These are phyloP conservation scores for Dactylellina haptotyla DNA, from an alignment of 2,329 filamentous ascomycete species.

Conservation along the genomic window DNA sequence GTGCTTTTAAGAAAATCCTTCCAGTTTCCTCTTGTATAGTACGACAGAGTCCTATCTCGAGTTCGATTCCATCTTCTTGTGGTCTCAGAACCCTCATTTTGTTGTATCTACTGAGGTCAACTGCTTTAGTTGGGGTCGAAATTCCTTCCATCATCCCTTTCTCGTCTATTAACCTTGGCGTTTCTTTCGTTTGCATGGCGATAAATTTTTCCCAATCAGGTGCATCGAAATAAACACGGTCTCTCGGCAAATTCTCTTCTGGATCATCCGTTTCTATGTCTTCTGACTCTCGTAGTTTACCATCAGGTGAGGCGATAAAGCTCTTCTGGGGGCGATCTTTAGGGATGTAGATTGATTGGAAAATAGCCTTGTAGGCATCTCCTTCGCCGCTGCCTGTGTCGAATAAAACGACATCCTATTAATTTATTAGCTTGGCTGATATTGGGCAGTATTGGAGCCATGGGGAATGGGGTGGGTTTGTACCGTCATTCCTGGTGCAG, in stretches of 20 bases:
- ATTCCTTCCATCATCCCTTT: no score
- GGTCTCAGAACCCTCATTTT: conserved; percentile 23
- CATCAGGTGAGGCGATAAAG: background rate
- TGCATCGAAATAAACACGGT: background rate
- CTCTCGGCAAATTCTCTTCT: background rate
- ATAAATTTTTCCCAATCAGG: conserved; percentile 7
- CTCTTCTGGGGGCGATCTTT: background rate
- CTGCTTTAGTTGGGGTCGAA: background rate
- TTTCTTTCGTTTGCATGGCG: background rate
- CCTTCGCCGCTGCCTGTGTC: conserved; percentile 22
- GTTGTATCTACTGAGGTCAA: conserved; percentile 13
- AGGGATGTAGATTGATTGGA: conserved; percentile 7
- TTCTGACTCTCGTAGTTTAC: background rate
- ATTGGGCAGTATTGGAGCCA: background rate
- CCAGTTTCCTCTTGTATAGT: conserved; percentile 3
- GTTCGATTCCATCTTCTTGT: background rate
- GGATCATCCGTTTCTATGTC: background rate
- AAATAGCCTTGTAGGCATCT: conserved; percentile 14
- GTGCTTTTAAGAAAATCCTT: conserved; percentile 23
- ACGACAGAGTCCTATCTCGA: conserved; percentile 4
- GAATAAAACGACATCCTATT: conserved; percentile 36
- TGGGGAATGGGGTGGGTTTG: background rate
- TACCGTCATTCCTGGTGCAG: background rate
- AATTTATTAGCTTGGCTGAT: background rate
- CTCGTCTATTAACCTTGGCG: no score